A percentile compares a stretch with the other conserved stretches of the same genome.
These are phyloP conservation scores for Neonectria coccinea DNA, from an alignment of 2,329 filamentous ascomycete species.

Conservation along the genomic window DNA sequence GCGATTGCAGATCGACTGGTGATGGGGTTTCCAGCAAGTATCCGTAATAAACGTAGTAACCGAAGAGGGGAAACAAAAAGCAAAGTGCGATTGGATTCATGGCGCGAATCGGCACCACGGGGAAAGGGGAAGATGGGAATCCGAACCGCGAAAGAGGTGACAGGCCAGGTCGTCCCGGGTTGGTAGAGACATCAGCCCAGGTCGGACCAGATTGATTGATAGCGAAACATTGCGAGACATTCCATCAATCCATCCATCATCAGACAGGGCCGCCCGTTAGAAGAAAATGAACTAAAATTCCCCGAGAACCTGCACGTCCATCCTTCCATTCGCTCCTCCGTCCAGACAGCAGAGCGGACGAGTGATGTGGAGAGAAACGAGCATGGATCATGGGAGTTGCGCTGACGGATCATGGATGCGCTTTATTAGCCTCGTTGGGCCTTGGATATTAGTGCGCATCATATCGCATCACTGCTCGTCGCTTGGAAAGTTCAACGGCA, in stretches of 20 bases:
- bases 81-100: slow-evolving; percentile 4
- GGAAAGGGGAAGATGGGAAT: slow-evolving; percentile 8
- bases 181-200: slow-evolving; percentile 14
- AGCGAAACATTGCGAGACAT: slow-evolving; percentile 22
- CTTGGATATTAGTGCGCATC: neutral
- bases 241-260: neutral
- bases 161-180: slow-evolving; percentile 2
- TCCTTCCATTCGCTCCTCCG: slow-evolving; percentile 17
- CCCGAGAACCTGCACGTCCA: slow-evolving; percentile 20
- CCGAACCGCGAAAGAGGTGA: neutral
- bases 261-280: slow-evolving; percentile 5
- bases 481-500: slow-evolving; percentile 8
- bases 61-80: slow-evolving; percentile 9
- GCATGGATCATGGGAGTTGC: slow-evolving; percentile 18
- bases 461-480: neutral
- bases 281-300: slow-evolving; percentile 9
- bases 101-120: neutral
- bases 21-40: slow-evolving; percentile 12
- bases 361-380: slow-evolving; percentile 11
- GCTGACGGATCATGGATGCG: slow-evolving; percentile 9
- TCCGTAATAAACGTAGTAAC: neutral
- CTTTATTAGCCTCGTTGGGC: neutral
- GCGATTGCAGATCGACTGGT: slow-evolving; percentile 32
- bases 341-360: slow-evolving; percentile 16
- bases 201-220: slow-evolving; percentile 4